These are phyloP conservation scores for Clarireedia hainanense DNA, from an alignment of 2,329 filamentous ascomycete species.

Conservation along the genomic window DNA sequence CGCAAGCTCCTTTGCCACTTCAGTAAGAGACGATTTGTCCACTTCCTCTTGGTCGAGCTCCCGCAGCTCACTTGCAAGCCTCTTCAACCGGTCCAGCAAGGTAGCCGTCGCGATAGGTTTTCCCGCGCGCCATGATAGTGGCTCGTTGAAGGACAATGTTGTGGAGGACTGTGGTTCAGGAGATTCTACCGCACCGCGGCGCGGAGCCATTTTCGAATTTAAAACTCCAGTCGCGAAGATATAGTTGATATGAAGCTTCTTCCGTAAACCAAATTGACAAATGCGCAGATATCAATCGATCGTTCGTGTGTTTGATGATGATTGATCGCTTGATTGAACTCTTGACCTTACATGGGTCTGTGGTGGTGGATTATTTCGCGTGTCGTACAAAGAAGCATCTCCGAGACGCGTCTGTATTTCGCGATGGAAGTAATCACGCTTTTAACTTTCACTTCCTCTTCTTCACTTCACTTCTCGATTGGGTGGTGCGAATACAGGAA, in stretches of 20 bases:
- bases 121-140: constrained; percentile 85
- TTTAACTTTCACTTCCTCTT: no score
- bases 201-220: constrained; percentile 27
- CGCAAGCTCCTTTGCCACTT: constrained; percentile 78
- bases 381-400: no score
- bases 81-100: constrained; percentile 72
- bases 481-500: no score
- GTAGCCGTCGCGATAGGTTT: constrained; percentile 80
- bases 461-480: no score
- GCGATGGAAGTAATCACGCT: no score
- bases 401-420: no score
- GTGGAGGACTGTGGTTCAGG: constrained; percentile 29
- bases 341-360: no score
- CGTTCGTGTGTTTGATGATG: no score
- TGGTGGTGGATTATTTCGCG: no score
- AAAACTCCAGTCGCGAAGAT: constrained; percentile 4
- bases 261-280: no score
- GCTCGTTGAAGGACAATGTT: constrained; percentile 70
- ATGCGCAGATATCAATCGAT: no score
- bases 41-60: constrained; percentile 82
- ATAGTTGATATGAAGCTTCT: neutral
- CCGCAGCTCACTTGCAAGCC: constrained; percentile 72
- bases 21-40: constrained; percentile 72
- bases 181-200: constrained; percentile 26
- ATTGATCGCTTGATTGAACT: no score